Base-by-base conservation (phyloP, 805 yeast genomes). In the Candida ovalis region DNA sequence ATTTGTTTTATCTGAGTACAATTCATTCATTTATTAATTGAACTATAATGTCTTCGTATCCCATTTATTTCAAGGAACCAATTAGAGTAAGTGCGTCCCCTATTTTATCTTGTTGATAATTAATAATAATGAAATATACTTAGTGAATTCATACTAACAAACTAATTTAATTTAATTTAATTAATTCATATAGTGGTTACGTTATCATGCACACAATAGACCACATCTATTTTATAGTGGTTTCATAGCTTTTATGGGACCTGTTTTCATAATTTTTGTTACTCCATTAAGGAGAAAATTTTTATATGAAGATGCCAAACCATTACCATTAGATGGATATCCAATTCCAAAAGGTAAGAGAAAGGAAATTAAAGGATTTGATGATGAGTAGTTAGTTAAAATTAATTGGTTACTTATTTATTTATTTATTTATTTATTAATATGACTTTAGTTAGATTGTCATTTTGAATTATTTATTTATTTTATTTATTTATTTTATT, bases 181-280 rank as follows among this genome's bases (percentile, higher is more conserved):
- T n/a, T n/a, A 13, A 22, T 36, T 12, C 13, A n/a, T 24, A 33
- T 53, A 81, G 86, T 82, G 87, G 87, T 66, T 76, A 55, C 84
- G 91, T 64, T 86, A 80, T 69, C 83, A 82, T 57, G 86, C 91
- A 22, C 85, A 86, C 69, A 79, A 78, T 56, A 80, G 81, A 63
- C 95, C 95, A 38, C 88, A 86, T 68, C 72, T 85, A 54, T 82
- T 86, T 63, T 81, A 75, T 61, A 73, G 89, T 25, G 76, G 80
- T 19, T 73, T 74, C 33, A 73, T 86, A 59, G 95, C 90, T 7
- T 62, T 80, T 38, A 63, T 83, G 43, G 89, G 87, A 4, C 92
- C 94, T 12, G 66, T 81, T 4, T 76, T 85, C 47, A 73, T 86
- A 33, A 59, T 79, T 47, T 71, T 75, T 27, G 75, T 77, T 45